Evolutionary conservation across 2,329 filamentous ascomycete species (phyloP).

Genomic region (Ceratocystis lukuohia): DNA sequence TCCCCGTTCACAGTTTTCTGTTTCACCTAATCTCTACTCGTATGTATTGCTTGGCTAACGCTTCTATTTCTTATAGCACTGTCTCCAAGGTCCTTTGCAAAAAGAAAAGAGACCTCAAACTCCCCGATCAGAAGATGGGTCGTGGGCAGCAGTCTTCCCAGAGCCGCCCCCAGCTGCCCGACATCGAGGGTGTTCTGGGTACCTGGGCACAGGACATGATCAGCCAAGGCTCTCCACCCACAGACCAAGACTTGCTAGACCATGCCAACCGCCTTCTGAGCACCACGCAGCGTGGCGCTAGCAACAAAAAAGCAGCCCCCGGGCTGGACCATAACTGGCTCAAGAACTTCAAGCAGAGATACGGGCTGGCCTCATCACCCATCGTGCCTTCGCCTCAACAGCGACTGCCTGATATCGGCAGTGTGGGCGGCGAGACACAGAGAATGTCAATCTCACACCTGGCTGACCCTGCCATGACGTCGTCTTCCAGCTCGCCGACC

Average conservation of each 20-base stretch:
- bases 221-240: conserved; percentile 58
- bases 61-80: conserved; percentile 45
- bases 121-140: conserved; percentile 57
- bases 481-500: conserved; percentile 21
- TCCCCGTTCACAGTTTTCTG: background rate
- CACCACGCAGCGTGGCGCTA: conserved; percentile 50
- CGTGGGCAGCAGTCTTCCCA: conserved; percentile 25
- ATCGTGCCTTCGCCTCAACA: conserved; percentile 31
- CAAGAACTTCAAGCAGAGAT: conserved; percentile 90
- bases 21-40: background rate
- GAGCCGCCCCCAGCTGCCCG: conserved; percentile 52
- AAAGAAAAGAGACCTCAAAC: conserved; percentile 77
- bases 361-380: conserved; percentile 36
- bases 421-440: conserved; percentile 21
- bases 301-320: conserved; percentile 51
- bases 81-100: conserved; percentile 96
- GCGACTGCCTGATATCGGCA: conserved; percentile 24
- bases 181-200: conserved; percentile 80
- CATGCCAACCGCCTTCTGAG: conserved; percentile 72
- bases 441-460: conserved; percentile 28
- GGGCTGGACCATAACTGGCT: conserved; percentile 67
- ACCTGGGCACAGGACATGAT: conserved; percentile 79
- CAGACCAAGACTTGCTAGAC: conserved; percentile 69
- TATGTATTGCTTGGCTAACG: background rate
- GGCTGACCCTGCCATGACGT: conserved; percentile 25